A percentile compares a stretch with the other conserved stretches of the same genome.
Conservation (phyloP, 2,329 filamentous ascomycete genomes). For the Exophiala lecanii-corni region DNA sequence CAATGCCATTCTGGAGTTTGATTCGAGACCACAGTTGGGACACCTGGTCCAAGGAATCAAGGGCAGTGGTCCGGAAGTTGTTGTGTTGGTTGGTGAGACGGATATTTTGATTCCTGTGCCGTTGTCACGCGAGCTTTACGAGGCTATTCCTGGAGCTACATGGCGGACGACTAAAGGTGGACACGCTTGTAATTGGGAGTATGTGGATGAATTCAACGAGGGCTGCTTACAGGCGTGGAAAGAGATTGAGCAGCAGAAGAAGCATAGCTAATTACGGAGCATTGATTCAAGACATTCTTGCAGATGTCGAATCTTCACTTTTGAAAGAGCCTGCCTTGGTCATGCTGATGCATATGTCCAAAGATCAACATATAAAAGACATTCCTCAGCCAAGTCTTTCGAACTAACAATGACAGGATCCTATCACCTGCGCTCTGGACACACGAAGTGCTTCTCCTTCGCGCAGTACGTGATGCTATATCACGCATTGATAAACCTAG, state of each 20-base stretch:
- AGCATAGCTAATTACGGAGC: not conserved
- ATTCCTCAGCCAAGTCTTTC: too few relatives aligned
- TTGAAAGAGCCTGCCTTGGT: too few relatives aligned
- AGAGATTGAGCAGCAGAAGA: not conserved
- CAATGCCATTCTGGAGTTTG: slow-evolving; percentile 14
- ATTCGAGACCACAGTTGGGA: slow-evolving; percentile 4
- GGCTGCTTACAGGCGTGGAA: slow-evolving; percentile 5
- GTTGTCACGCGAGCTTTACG: slow-evolving; percentile 11
- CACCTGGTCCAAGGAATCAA: not conserved
- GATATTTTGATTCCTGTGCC: slow-evolving; percentile 14
- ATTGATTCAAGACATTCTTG: too few relatives aligned
- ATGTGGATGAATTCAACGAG: slow-evolving; percentile 12
- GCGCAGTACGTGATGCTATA: too few relatives aligned
- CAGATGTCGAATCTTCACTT: too few relatives aligned
- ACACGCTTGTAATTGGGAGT: slow-evolving; percentile 15
- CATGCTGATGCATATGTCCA: too few relatives aligned
- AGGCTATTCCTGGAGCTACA: slow-evolving; percentile 2
- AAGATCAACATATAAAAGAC: too few relatives aligned
- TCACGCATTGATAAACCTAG: too few relatives aligned
- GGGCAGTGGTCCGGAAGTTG: not conserved
- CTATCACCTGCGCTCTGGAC: too few relatives aligned
- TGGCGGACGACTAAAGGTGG: slow-evolving; percentile 9
- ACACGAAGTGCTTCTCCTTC: too few relatives aligned
- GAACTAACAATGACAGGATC: too few relatives aligned
- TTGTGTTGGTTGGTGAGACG: slow-evolving; percentile 10